Base-by-base conservation (phyloP, 495 filamentous ascomycete genomes). In the Podospora bellae-mahoneyi region DNA sequence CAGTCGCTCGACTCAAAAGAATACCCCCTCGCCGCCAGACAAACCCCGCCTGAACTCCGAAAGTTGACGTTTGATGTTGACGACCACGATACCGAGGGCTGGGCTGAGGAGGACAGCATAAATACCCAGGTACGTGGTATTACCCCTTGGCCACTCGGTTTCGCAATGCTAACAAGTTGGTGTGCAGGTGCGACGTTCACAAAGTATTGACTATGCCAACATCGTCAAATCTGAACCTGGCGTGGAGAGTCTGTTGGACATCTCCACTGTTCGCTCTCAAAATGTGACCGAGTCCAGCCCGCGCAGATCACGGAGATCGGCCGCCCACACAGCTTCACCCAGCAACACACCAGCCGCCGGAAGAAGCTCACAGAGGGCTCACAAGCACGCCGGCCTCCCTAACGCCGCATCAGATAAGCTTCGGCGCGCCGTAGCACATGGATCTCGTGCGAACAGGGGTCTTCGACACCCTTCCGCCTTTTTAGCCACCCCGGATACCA, bases 21-120 rank as follows among this genome's bases (percentile, higher is more conserved):
- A 69, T 99, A 94, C 77, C 96, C 96, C 61, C 83, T 99, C 48
- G 96, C 95, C 60, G 82, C 84, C 56, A 86, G 89, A 23, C 89
- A 91, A 0, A 97, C 94, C 4, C 95, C 95, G 16, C 83, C 85
- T 16, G 87, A 88, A 55, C 78, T 99, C 53, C 88, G 86, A 68
- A 87, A 85, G 19, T 83, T 97, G 70, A 87, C 83, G 60, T 94
- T 96, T 71, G 87, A 90, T 62, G 77, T 93, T 19, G 69, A 76
- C 57, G 69, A 76, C 19, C 69, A 75, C 23, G 88, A 88, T 26
- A 87, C 86, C 44, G 82, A 84, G 66, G 78, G 88, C 7, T 88
- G 90, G 70, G 79, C 84, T 23, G 90, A 91, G 66, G 83, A 87
- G 30, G 90, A 94, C 67, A 88, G 89, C 44, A 60, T 63, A 34